phyloP scores from a whole-genome alignment of 345 rosid species.

The Euclidium syriacum region DNA sequence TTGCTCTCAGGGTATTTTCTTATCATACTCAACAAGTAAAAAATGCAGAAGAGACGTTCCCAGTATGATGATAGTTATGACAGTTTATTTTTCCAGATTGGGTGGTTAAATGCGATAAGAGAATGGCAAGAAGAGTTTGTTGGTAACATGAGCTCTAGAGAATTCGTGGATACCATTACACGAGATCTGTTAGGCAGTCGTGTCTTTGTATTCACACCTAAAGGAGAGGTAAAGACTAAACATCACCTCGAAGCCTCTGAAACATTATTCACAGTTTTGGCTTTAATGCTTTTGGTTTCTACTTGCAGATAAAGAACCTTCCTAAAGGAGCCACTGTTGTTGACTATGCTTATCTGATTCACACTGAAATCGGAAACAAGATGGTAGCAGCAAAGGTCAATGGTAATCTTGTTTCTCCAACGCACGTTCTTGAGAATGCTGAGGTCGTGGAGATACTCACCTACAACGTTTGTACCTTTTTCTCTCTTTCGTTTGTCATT shows the following conservation, averaged over 20 bases:
- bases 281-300: constrained; percentile 8
- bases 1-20: constrained; percentile 81
- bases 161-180: constrained; percentile 92
- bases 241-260: constrained; percentile 1
- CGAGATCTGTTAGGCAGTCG: constrained; percentile 93
- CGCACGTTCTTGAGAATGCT: constrained; percentile 81
- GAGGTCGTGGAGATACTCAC: constrained; percentile 98
- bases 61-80: constrained; percentile 27
- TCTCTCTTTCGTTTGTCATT: neutral
- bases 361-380: constrained; percentile 94
- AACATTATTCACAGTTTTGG: constrained; percentile 12
- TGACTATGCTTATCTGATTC: constrained; percentile 97
- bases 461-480: constrained; percentile 62
- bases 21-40: constrained; percentile 2
- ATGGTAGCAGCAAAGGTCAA: constrained; percentile 99
- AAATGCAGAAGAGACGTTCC: constrained; percentile 6
- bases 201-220: constrained; percentile 86
- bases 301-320: constrained; percentile 76
- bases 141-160: constrained; percentile 99
- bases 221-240: constrained; percentile 59
- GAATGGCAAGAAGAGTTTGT: constrained; percentile 99
- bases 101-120: constrained; percentile 98
- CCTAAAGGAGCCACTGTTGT: constrained; percentile 92
- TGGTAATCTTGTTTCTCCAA: constrained; percentile 89
- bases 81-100: constrained; percentile 48